Evolutionary conservation across 768 basidiomycete genomes (phyloP).

Genomic region (Amanita polypyramis): DNA sequence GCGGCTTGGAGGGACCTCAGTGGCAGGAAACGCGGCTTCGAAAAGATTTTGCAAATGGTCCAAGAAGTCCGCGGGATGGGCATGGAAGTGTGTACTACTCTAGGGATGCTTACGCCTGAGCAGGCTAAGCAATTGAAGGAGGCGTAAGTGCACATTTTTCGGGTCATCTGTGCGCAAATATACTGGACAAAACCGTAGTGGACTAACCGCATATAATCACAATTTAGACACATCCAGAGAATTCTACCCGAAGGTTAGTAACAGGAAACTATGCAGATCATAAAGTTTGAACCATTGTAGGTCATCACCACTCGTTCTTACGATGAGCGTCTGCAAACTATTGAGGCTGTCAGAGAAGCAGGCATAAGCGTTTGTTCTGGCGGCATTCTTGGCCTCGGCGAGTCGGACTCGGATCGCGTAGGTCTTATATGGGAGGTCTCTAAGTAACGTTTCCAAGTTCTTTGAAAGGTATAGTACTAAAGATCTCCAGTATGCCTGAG

Average conservation of each 20-base stretch:
- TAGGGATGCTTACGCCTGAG: constrained; percentile 93
- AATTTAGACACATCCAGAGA: constrained; percentile 98
- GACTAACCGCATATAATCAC: constrained; percentile 96
- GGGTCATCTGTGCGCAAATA: constrained; percentile 5
- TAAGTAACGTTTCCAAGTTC: constrained; percentile 41
- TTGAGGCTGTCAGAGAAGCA: constrained; percentile 82
- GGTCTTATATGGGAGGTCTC: constrained; percentile 92
- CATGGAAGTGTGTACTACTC: constrained; percentile 99
- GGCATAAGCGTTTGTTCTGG: constrained; percentile 97
- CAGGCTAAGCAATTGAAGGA: constrained; percentile 89
- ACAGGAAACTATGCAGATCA: neutral
- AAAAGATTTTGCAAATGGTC: constrained; percentile 90
- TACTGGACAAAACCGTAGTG: constrained; percentile 31
- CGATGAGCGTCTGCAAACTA: constrained; percentile 87
- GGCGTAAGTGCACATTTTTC: constrained; percentile 47
- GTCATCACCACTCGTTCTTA: constrained; percentile 94
- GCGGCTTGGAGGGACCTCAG: constrained; percentile 96
- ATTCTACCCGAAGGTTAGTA: constrained; percentile 78
- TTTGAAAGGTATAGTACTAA: constrained; percentile 7
- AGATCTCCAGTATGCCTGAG: constrained; percentile 64
- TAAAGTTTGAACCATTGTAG: constrained; percentile 25
- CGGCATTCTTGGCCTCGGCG: constrained; percentile 91
- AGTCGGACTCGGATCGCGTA: constrained; percentile 81
- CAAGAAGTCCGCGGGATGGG: constrained; percentile 85
- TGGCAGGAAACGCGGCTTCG: constrained; percentile 88